phyloP scores from a whole-genome alignment of 208 protist genomes.

The Leishmania turanica region DNA sequence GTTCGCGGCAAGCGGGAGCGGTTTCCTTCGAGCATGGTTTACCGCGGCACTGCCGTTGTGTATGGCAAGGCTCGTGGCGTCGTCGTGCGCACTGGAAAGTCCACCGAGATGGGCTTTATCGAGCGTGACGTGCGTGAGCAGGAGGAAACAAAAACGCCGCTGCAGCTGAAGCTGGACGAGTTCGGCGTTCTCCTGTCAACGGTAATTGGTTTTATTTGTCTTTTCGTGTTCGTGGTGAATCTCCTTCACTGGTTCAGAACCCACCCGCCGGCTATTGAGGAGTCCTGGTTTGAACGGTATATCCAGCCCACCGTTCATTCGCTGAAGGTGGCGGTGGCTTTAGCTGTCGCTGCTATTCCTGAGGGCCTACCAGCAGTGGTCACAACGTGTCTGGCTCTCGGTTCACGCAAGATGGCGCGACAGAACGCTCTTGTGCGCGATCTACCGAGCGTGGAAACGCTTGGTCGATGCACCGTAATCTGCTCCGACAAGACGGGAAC shows the following conservation, averaged over 20 bases:
- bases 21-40: constrained; percentile 92
- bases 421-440: constrained; percentile 95
- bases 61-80: constrained; percentile 93
- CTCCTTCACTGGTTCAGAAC: constrained; percentile 82
- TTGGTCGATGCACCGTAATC: constrained; percentile 98
- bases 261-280: constrained; percentile 59
- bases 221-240: constrained; percentile 93
- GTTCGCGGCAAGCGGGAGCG: constrained; percentile 41
- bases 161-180: constrained; percentile 96
- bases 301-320: constrained; percentile 79
- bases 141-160: constrained; percentile 91
- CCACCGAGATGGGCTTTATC: constrained; percentile 96
- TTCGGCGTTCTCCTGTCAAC: constrained; percentile 94
- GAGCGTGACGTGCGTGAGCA: constrained; percentile 81
- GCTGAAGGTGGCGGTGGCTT: constrained; percentile 97
- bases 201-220: constrained; percentile 89
- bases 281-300: constrained; percentile 63
- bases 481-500: constrained; percentile 99
- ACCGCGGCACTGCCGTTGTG: constrained; percentile 93
- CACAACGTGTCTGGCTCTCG: constrained; percentile 96
- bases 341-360: constrained; percentile 98
- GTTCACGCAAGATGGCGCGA: constrained; percentile 96
- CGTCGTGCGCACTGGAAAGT: constrained; percentile 91
- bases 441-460: constrained; percentile 97
- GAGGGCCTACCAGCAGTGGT: constrained; percentile 98